Evolutionary conservation across 768 basidiomycete species (phyloP), one percentile per base, ranked within the genome.

Genomic region (Rhodotorula graminis): DNA sequence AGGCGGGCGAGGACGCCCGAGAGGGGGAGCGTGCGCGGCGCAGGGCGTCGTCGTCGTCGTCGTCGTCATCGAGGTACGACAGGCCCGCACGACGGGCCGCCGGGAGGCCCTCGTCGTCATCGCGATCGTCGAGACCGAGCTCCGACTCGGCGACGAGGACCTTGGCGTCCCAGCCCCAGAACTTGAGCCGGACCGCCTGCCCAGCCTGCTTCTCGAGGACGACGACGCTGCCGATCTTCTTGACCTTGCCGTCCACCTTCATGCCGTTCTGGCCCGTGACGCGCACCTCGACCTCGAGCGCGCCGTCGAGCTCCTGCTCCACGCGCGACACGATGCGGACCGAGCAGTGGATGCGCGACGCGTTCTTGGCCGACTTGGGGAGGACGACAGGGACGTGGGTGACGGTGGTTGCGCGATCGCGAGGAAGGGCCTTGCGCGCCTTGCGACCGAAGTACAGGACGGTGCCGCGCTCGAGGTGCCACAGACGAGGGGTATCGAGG

Each of bases 361-460:
- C 74, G 55, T 76, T 76, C 65, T 70, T 72, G 5, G 74, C 74
- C 23, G 65, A 44, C 46, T 59, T 59, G 6, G 74, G 74, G 18
- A 76, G 65, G 11, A 67, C 31, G 63, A 76, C 55, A 37, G 74
- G 65, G 14, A 76, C 27, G 37, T 67, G 60, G 8, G 56, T 53
- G 16, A 64, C 47, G 46, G 61, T 16, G 5, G 14, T 9, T 42
- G 31, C 11, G 40, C 58, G 65, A 40, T 27, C n/a, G 44, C 61
- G 65, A 19, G 69, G 65, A 40, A 68, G 68, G 11, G 67, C 67
- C 33, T 70, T 67, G 46, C 72, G 72, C 40, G 71, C 74, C 44
- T 76, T 76, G 37, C 74, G 74, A 1, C 74, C 74, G 23, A 76
- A 76, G 58, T 72, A 69, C 37, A 76, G 62, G 3, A 70, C 65